Base-by-base conservation (phyloP, 371 early-diverging fungal genomes). In the Haplosporangium sp. region DNA sequence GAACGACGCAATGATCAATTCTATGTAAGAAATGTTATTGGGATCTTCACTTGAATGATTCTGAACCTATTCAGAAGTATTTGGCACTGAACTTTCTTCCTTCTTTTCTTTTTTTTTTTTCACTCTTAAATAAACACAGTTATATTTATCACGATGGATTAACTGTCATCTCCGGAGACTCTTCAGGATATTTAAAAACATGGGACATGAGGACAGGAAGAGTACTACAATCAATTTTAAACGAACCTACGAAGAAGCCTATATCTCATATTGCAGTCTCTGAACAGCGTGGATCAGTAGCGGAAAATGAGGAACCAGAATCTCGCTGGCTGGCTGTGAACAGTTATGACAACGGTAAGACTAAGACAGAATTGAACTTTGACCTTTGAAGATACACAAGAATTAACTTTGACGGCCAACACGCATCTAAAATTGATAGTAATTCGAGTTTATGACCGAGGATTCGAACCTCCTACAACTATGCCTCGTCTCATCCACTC, bases 1-100 rank as follows among this genome's bases (percentile, higher is more conserved):
- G 56, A 94, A 93, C 78, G 93, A 95, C 67, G 77, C 89, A 39
- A 96, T 96, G 95, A 86, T 96, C 70, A 96, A 96, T 75, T 90
- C 94, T 1, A 82, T 94, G 62, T 90, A 89, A 72, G 87, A 85
- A 1, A 4, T 55, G 8, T 19, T 55, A 8, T 10, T 34, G 4
- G 20, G 34, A 27, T 56, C 34, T n/a, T 2, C 56, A 45, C 17
- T 48, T 48, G 17, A 48, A 0, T 17, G 5, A 4, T 13, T 5
- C 48, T 17, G 17, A 5, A 13, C 13, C 48, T 13, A 48, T 48
- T 17, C 48, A 17, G 5, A 48, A 42, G 4, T 48, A 13, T 13
- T n/a, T 5, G 5, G 15, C 17, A 8, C 34, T 37, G 15, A 39
- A 8, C 44, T 44, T 44, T 44, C 27, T 8, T 10, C 27, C 1